These are phyloP conservation scores for Annulohypoxylon maeteangense DNA, from an alignment of 495 filamentous ascomycete species.

Conservation along the genomic window DNA sequence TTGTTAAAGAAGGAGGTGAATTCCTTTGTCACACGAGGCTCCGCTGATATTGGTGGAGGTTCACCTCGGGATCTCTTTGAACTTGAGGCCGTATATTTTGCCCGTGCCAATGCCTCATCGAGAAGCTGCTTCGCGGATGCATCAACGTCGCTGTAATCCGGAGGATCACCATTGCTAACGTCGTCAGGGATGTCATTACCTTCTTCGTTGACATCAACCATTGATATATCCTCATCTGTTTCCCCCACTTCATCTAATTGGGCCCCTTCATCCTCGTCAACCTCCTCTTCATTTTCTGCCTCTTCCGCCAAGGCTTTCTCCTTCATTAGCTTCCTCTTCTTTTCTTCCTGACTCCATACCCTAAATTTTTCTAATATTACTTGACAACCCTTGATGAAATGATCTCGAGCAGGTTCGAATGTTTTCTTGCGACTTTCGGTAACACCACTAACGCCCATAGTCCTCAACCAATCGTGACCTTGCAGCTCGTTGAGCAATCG, in stretches of 20 bases:
- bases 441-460: slow-evolving; percentile 90
- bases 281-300: slow-evolving; percentile 52
- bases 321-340: slow-evolving; percentile 75
- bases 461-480: slow-evolving; percentile 90
- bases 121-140: slow-evolving; percentile 77
- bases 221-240: slow-evolving; percentile 41
- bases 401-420: slow-evolving; percentile 84
- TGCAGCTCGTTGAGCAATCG: slow-evolving; percentile 86
- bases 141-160: slow-evolving; percentile 77
- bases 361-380: slow-evolving; percentile 86
- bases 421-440: slow-evolving; percentile 84
- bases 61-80: slow-evolving; percentile 46
- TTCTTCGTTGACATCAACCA: slow-evolving; percentile 41
- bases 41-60: slow-evolving; percentile 49
- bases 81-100: slow-evolving; percentile 37
- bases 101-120: slow-evolving; percentile 69
- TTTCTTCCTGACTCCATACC: slow-evolving; percentile 90
- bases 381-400: slow-evolving; percentile 84
- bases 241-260: slow-evolving; percentile 41
- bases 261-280: slow-evolving; percentile 43
- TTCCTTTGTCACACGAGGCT: slow-evolving; percentile 59
- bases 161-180: slow-evolving; percentile 60
- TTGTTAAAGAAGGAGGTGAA: slow-evolving; percentile 89
- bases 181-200: slow-evolving; percentile 48
- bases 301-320: slow-evolving; percentile 65